Conservation (phyloP, 257 asterid genomes). For the Solanum gandarillasii region DNA sequence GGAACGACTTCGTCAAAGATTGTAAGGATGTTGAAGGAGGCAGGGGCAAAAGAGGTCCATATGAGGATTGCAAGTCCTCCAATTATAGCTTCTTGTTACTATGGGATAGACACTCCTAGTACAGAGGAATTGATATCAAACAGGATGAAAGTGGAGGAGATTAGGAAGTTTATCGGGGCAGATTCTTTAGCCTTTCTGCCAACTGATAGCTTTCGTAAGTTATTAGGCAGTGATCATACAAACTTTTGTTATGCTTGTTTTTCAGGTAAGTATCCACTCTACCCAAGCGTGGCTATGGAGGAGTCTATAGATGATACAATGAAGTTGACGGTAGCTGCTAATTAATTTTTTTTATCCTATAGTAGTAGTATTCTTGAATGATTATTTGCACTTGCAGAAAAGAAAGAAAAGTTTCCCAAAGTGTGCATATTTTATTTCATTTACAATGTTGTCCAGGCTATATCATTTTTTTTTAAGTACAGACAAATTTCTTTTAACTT, state of each 20-base stretch:
- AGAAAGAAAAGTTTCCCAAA: not conserved
- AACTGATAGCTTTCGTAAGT: conserved; percentile 29
- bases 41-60: conserved; percentile 86
- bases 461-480: not conserved
- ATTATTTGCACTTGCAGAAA: not conserved
- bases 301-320: conserved; percentile 40
- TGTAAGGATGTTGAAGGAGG: conserved; percentile 73
- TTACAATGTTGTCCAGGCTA: no score
- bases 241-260: conserved; percentile 73
- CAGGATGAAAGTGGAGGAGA: conserved; percentile 63
- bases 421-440: not conserved
- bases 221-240: conserved; percentile 28
- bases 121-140: conserved; percentile 67
- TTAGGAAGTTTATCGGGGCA: conserved; percentile 57
- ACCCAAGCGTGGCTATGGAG: conserved; percentile 50
- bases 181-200: conserved; percentile 71
- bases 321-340: not conserved
- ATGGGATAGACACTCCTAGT: conserved; percentile 82
- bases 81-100: conserved; percentile 65
- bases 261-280: conserved; percentile 70
- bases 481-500: not conserved
- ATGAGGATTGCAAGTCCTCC: conserved; percentile 96
- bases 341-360: not conserved
- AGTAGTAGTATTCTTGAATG: not conserved
- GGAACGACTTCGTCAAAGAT: conserved; percentile 90